phyloP scores from a whole-genome alignment of 805 yeast genomes.

The Trichomonascus vanleenenianus region DNA sequence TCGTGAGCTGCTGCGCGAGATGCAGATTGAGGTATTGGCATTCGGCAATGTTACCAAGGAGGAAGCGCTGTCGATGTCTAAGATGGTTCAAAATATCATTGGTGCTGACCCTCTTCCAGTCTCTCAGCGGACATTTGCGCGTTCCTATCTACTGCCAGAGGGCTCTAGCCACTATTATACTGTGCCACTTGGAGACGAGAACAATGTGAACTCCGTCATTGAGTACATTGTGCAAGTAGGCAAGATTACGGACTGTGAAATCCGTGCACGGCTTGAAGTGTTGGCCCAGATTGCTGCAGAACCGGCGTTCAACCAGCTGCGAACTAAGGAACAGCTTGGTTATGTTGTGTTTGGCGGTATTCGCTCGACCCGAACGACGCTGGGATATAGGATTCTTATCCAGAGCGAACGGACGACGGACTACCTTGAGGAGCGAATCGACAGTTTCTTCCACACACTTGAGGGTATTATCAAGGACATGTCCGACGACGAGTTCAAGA shows the following conservation, averaged over 20 bases:
- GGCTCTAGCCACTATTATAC: conserved; percentile 19
- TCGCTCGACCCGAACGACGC: conserved; percentile 58
- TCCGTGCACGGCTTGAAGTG: conserved; percentile 50
- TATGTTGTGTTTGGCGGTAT: conserved; percentile 83
- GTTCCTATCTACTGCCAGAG: conserved; percentile 32
- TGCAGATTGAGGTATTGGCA: conserved; percentile 62
- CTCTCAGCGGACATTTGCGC: conserved; percentile 37
- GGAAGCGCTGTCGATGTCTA: conserved; percentile 46
- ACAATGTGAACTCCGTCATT: conserved; percentile 77
- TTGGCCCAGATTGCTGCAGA: conserved; percentile 69
- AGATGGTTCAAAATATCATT: conserved; percentile 35
- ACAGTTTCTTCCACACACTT: conserved; percentile 47
- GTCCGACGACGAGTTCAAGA: conserved; percentile 55
- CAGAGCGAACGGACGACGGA: conserved; percentile 77
- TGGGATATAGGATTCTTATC: conserved; percentile 65
- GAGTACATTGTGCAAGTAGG: conserved; percentile 72
- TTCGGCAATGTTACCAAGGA: conserved; percentile 61
- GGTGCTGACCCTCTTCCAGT: conserved; percentile 34
- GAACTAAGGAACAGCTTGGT: conserved; percentile 94
- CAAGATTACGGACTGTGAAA: conserved; percentile 34
- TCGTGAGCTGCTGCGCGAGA: conserved; percentile 47
- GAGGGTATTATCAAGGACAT: conserved; percentile 41
- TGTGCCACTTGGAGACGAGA: conserved; percentile 44
- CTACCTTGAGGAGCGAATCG: conserved; percentile 71
- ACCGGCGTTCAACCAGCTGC: conserved; percentile 80